Evolutionary conservation across 208 protist species (phyloP).

Genomic region (Leishmania major): DNA sequence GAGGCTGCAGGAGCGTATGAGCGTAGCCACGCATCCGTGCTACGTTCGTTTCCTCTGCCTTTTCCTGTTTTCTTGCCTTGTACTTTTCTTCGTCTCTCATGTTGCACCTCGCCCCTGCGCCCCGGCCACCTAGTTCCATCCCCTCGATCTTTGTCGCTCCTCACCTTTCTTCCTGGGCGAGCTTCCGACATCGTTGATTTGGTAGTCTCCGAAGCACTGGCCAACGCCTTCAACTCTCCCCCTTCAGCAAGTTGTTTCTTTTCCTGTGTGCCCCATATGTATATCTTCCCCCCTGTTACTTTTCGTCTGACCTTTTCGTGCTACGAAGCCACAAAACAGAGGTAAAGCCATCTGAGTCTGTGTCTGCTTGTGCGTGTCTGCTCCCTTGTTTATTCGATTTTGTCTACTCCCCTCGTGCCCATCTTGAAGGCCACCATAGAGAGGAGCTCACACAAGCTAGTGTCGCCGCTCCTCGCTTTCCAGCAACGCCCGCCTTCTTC

Average conservation of each 20-base stretch:
- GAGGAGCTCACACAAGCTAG: background rate
- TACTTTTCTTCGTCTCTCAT: background rate
- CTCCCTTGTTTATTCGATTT: background rate
- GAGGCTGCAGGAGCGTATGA: background rate
- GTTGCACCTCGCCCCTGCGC: background rate
- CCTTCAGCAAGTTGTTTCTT: background rate
- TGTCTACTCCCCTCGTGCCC: background rate
- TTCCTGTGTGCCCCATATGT: background rate
- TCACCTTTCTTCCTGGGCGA: background rate
- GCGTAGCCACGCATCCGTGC: background rate
- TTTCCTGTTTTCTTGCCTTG: background rate
- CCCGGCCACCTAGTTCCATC: background rate
- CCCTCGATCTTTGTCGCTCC: background rate
- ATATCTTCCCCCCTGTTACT: too few species aligned
- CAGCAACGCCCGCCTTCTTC: background rate
- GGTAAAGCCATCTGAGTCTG: background rate
- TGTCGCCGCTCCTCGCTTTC: background rate
- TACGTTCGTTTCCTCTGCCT: constrained; percentile 1
- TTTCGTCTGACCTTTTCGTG: background rate
- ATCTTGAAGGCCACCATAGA: background rate
- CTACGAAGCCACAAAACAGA: background rate
- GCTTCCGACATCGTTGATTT: background rate
- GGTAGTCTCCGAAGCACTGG: background rate
- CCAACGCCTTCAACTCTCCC: background rate
- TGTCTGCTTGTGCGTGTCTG: background rate